Evolutionary conservation across 108 stramenopile species (phyloP), one percentile per base, ranked within the genome.

Genomic region (Schizochytrium sp.): DNA sequence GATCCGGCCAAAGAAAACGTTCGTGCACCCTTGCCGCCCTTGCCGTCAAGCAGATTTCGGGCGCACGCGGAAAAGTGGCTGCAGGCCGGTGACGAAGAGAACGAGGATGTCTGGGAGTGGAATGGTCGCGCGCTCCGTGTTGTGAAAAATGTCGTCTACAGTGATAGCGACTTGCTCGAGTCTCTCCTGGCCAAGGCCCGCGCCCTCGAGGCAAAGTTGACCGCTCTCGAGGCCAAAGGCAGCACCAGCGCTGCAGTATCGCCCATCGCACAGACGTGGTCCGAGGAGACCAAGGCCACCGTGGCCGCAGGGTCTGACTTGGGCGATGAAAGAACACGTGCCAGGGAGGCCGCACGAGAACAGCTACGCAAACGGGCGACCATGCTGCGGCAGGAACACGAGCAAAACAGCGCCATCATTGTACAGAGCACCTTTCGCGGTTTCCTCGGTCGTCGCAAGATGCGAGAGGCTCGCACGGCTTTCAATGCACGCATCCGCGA

Each of bases 401-500:
- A 83, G 76, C 76, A 83, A 21, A 83, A 83, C 23, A 83, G 76
- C 51, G 76, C 76, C n/a, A 53, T 83, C 25, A n/a, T 47, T 25
- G 76, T 83, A 53, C 76, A 83, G 51, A 53, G 76, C 76, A 53
- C 76, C 23, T 83, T 83, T 53, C 76, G 76, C 19, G 76, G 76
- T 16, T 53, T 47, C 2, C 76, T 83, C 51, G 76, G 48, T 6
- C 76, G 76, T 23, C 48, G 48, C 76, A 47, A 53, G 25, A 83
- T 83, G 76, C 76, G 76, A 14, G 76, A 83, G 51, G 76, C 76
- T 12, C 45, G 76, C n/a, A 45, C 45, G 18, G 23, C 12, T 10
- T 83, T 4, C 4, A 45, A n/a, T 12, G 51, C 44, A 53, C 19
- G 48, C 10, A 53, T 53, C 12, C 76, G 76, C 48, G 10, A 47